Evolutionary conservation across 805 yeast genomes (phyloP), one percentile per base, ranked within the genome.

Genomic region (Saturnispora hagleri): DNA sequence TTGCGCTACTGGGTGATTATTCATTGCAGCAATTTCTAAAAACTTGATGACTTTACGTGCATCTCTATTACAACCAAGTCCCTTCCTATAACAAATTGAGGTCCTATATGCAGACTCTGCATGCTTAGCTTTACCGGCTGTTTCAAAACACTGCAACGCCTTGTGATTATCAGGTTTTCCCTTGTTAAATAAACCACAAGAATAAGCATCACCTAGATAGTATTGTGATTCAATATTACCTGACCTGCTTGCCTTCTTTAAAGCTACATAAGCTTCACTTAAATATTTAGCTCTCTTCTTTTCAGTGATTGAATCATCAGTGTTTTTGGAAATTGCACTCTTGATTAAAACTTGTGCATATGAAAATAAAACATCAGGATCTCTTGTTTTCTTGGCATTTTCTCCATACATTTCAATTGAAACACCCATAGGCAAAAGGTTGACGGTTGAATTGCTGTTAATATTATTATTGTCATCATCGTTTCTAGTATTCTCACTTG

Each of bases 1-100:
- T 95, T 91, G 89, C 4, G 98, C 97, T n/a, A 95, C 90, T 0
- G 97, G 89, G 66, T 91, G 99, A 62, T 87, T 89, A 64, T 86
- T 84, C 33, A 89, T 77, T 0, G 98, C 95, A 0, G 98, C 96
- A 62, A 82, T 81, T 63, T 85, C 84, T 53, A 89, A 70, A 64
- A 83, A 89, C 58, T 88, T 95, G 7, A 89, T 71, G 1, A 95
- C 89, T 60, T 88, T 84, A 52, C 95, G 77, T 0, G 95, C 83
- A 66, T 93, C 97, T 59, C 93, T 77, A 20, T 88, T 81, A 4
- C 91, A 85, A 4, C 99, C 99, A 67, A 90, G 73, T 17, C 99
- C 99, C 68, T 89, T 95, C 67, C 90, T 96, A 59, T 84, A 86
- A 68, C 97, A 91, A 51, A 86, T 78, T 0, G 97, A 88, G 0